Conservation (phyloP, 495 filamentous ascomycete species). For the Aspergillus asperescens region DNA sequence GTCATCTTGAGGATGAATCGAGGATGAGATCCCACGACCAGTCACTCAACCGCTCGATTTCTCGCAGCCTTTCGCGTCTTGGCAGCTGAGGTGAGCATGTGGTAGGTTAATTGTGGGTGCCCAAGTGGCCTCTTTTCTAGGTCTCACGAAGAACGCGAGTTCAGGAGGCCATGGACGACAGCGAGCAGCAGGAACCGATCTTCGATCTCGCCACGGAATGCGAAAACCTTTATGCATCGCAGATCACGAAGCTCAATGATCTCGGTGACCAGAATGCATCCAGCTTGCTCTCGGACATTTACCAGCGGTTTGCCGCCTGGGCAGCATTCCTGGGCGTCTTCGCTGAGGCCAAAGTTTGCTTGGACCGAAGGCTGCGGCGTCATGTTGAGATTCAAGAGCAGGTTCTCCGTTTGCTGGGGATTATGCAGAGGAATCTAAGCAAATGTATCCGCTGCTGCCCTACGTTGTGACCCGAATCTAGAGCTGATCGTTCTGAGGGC, state of each 20-base stretch:
- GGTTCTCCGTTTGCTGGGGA: constrained; percentile 5
- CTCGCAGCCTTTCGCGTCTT: background rate
- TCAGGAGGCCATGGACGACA: background rate
- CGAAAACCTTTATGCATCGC: background rate
- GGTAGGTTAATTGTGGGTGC: no score
- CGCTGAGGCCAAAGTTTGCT: background rate
- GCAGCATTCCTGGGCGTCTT: constrained; percentile 2
- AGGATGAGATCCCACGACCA: no score
- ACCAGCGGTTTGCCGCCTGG: constrained; percentile 6
- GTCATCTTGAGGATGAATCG: no score
- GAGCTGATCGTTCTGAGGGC: background rate
- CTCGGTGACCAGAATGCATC: background rate
- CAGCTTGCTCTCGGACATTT: background rate
- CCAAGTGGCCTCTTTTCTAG: no score
- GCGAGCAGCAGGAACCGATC: background rate
- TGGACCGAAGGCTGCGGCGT: constrained; percentile 2
- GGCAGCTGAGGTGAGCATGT: no score
- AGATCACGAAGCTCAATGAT: background rate
- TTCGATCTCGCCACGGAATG: constrained; percentile 3
- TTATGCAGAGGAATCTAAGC: background rate
- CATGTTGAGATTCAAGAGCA: constrained; percentile 4
- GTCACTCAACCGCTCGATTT: no score
- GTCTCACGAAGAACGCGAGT: no score
- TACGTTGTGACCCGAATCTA: background rate
- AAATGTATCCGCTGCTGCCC: background rate